These are phyloP conservation scores for Lachnellula cervina DNA, from an alignment of 2,329 filamentous ascomycete species.

Conservation along the genomic window DNA sequence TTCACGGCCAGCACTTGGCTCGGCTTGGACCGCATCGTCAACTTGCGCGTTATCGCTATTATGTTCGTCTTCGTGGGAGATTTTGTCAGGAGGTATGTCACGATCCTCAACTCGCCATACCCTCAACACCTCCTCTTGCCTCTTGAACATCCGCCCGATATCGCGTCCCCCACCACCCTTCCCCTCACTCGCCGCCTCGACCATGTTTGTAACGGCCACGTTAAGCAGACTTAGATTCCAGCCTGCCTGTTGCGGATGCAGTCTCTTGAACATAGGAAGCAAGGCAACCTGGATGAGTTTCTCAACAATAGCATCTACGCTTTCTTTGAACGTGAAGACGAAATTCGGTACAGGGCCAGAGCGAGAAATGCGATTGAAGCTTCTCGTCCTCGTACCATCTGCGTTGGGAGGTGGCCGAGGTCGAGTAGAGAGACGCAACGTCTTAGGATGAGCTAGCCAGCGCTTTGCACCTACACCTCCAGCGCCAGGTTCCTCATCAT, in stretches of 20 bases:
- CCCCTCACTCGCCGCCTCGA: conserved; percentile 42
- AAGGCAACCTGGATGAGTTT: conserved; percentile 65
- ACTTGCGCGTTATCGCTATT: background rate
- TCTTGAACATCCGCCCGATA: conserved; percentile 77
- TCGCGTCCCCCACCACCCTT: conserved; percentile 61
- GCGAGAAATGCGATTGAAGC: conserved; percentile 67
- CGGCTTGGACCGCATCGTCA: conserved; percentile 8
- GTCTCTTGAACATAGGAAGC: conserved; percentile 65
- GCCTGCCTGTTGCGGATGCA: conserved; percentile 58
- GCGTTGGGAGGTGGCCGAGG: conserved; percentile 49
- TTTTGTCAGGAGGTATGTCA: conserved; percentile 30
- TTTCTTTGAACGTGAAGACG: conserved; percentile 59
- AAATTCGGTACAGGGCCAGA: conserved; percentile 70
- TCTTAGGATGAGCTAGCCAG: conserved; percentile 80
- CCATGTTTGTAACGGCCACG: conserved; percentile 83
- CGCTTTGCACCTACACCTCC: conserved; percentile 18
- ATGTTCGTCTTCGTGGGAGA: background rate
- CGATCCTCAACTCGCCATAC: conserved; percentile 58
- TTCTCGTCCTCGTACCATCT: conserved; percentile 50
- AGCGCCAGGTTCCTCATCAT: conserved; percentile 18
- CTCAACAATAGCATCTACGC: conserved; percentile 56
- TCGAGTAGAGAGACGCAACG: conserved; percentile 74
- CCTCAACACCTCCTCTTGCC: conserved; percentile 63
- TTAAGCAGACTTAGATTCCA: conserved; percentile 86
- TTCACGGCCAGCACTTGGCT: conserved; percentile 30